A percentile compares a stretch with the other conserved stretches of the same genome.
These are phyloP conservation scores for Solanum ossicruentum DNA, from an alignment of 257 asterid species.

Conservation along the genomic window DNA sequence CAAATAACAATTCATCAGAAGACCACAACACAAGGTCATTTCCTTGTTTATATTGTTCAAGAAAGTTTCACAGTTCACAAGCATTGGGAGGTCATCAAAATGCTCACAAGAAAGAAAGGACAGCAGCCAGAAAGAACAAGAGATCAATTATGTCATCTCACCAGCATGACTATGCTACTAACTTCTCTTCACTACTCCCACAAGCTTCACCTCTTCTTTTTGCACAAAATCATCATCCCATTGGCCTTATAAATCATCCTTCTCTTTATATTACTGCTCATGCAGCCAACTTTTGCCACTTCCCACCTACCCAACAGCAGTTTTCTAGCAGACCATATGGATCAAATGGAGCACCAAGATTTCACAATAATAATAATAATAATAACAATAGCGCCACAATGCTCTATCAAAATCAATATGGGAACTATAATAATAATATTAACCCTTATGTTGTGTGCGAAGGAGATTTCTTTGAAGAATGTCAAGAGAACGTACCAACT, in stretches of 20 bases:
- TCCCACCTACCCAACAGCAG: slow-evolving; percentile 2
- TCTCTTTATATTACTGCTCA: slow-evolving; percentile 40
- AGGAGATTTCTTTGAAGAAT: slow-evolving; percentile 13
- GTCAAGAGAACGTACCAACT: not conserved
- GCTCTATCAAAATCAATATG: not conserved
- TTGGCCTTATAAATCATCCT: slow-evolving; percentile 39
- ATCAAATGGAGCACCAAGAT: slow-evolving; percentile 23
- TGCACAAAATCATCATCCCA: slow-evolving; percentile 27
- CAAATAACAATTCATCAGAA: slow-evolving; percentile 17
- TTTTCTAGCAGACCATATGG: slow-evolving; percentile 11
- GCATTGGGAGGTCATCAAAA: slow-evolving; percentile 96
- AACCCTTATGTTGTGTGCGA: not conserved
- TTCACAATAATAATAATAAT: slow-evolving; percentile 14
- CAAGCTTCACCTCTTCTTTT: slow-evolving; percentile 26
- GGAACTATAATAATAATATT: slow-evolving; percentile 6
- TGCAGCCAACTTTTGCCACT: slow-evolving; percentile 35
- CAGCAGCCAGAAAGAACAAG: slow-evolving; percentile 58
- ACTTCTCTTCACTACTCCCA: slow-evolving; percentile 11
- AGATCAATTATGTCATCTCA: slow-evolving; percentile 6
- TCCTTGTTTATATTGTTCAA: slow-evolving; percentile 67
- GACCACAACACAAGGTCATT: slow-evolving; percentile 42
- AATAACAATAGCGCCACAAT: not conserved
- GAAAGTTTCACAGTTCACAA: slow-evolving; percentile 84
- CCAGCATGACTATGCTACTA: not conserved
- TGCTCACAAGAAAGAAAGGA: slow-evolving; percentile 88